A percentile compares a stretch with the other conserved stretches of the same genome.
These are phyloP conservation scores for Senna tora DNA, from an alignment of 306 rosid species.

Conservation along the genomic window DNA sequence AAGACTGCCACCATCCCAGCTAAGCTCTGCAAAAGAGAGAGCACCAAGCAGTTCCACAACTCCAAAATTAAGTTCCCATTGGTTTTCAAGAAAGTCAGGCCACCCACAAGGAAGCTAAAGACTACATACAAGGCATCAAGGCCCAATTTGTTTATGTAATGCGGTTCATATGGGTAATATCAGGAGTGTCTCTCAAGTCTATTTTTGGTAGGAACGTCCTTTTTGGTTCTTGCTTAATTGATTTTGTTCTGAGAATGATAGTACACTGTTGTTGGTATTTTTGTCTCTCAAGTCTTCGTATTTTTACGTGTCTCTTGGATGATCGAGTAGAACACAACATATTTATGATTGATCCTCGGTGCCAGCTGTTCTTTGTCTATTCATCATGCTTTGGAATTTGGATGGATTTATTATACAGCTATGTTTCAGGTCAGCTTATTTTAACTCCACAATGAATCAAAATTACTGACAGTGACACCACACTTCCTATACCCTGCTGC, in stretches of 20 bases:
- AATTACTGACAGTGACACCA: too few relatives aligned
- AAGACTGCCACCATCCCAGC: constrained; percentile 87
- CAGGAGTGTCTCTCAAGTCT: neutral
- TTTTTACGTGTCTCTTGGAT: constrained; percentile 33
- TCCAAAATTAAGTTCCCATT: constrained; percentile 90
- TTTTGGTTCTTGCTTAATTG: constrained; percentile 6
- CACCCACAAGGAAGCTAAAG: constrained; percentile 86
- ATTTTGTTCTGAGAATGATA: constrained; percentile 34
- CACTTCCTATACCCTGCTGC: too few relatives aligned
- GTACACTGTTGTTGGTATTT: constrained; percentile 26
- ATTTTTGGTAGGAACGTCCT: neutral
- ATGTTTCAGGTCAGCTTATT: too few relatives aligned
- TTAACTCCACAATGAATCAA: too few relatives aligned
- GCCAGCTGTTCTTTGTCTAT: neutral
- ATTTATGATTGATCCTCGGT: neutral
- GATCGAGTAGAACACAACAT: constrained; percentile 35
- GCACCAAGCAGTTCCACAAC: constrained; percentile 86
- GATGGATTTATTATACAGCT: too few relatives aligned
- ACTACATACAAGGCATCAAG: constrained; percentile 88
- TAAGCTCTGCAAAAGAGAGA: constrained; percentile 89
- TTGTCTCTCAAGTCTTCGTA: neutral
- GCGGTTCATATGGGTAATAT: constrained; percentile 29
- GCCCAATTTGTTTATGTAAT: constrained; percentile 87
- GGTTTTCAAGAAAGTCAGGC: constrained; percentile 81
- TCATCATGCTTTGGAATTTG: too few relatives aligned